phyloP scores from a whole-genome alignment of 2,329 filamentous ascomycete species.

The Neonectria neomacrospora region DNA sequence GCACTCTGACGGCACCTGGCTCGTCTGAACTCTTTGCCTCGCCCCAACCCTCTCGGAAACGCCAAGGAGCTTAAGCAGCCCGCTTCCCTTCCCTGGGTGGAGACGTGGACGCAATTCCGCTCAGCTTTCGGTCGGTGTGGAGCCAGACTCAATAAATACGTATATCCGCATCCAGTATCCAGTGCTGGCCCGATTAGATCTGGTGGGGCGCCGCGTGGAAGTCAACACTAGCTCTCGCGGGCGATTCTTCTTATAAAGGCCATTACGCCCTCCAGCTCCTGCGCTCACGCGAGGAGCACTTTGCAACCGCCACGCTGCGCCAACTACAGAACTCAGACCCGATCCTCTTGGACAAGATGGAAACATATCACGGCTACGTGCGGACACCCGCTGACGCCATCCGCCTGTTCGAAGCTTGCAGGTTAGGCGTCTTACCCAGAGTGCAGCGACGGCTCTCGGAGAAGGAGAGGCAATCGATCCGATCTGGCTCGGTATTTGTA shows the following conservation, averaged over 20 bases:
- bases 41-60: conserved; percentile 35
- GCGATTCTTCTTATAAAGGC: conserved; percentile 33
- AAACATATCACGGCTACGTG: conserved; percentile 95
- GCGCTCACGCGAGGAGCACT: conserved; percentile 26
- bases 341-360: conserved; percentile 69
- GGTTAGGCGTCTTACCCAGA: conserved; percentile 86
- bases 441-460: conserved; percentile 94
- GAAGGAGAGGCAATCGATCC: conserved; percentile 95
- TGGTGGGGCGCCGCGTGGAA: conserved; percentile 44
- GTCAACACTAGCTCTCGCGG: conserved; percentile 39
- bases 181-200: conserved; percentile 44
- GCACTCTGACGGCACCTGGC: conserved; percentile 28
- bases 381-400: conserved; percentile 97
- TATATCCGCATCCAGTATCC: conserved; percentile 35
- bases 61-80: conserved; percentile 40
- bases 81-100: conserved; percentile 34
- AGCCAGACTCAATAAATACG: conserved; percentile 38
- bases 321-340: conserved; percentile 31
- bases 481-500: conserved; percentile 98
- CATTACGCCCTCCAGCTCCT: conserved; percentile 30
- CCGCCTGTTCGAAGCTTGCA: conserved; percentile 97
- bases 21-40: conserved; percentile 25
- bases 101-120: conserved; percentile 44
- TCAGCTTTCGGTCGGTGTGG: conserved; percentile 42
- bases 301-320: conserved; percentile 35